Percentiles rank a stretch among this genome's conserved stretches.
Evolutionary conservation across 1,284 basidiomycete genomes (phyloP).

Genomic region (Melampsora larici-populina): DNA sequence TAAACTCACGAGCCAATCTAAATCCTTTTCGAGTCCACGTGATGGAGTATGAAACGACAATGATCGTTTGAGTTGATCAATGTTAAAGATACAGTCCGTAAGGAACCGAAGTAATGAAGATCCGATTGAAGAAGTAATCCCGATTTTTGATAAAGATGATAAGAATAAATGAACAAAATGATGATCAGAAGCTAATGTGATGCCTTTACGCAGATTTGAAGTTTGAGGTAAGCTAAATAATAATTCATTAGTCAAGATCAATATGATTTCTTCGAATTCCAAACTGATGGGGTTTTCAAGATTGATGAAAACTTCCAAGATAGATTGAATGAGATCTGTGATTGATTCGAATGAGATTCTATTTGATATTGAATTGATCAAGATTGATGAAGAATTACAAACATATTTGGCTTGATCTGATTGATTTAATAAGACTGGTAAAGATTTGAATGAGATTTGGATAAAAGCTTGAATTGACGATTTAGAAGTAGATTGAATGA

Average conservation of each 20-base stretch:
- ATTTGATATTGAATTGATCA: neutral
- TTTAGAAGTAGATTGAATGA: neutral
- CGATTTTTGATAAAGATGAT: neutral
- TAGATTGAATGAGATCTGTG: neutral
- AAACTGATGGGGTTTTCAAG: neutral
- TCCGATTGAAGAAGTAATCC: neutral
- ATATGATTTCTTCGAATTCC: neutral
- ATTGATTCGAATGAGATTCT: neutral
- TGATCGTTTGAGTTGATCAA: neutral
- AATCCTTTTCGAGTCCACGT: neutral
- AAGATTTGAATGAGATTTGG: neutral
- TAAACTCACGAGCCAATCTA: neutral
- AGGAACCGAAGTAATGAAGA: neutral
- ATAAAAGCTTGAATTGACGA: neutral
- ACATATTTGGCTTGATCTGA: neutral
- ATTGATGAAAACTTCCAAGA: neutral
- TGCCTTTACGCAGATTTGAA: neutral
- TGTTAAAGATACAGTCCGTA: neutral
- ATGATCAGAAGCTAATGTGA: neutral
- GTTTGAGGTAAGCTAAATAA: neutral
- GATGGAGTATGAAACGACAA: neutral
- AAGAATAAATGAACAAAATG: neutral
- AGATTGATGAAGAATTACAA: neutral
- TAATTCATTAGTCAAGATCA: neutral
- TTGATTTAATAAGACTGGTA: neutral